These are phyloP conservation scores for Phytophthora colocasiae DNA, from an alignment of 352 stramenopile species.

Conservation along the genomic window DNA sequence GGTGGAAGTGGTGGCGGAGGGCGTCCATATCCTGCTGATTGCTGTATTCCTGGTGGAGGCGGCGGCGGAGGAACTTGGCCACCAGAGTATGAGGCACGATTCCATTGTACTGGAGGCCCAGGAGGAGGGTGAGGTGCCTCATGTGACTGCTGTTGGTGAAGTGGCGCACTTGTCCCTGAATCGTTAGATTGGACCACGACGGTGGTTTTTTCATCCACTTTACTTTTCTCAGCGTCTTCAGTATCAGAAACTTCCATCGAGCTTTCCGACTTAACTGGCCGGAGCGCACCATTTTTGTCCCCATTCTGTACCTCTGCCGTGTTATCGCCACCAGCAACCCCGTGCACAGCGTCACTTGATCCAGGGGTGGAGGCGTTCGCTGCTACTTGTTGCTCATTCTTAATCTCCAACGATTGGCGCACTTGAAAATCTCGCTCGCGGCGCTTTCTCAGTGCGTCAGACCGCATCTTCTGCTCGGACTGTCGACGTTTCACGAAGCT, in stretches of 20 bases:
- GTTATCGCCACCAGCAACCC: constrained; percentile 13
- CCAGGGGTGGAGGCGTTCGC: constrained; percentile 12
- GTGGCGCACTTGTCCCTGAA: neutral
- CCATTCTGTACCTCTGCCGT: constrained; percentile 28
- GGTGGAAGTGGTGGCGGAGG: constrained; percentile 31
- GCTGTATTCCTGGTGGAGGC: constrained; percentile 26
- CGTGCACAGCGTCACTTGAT: constrained; percentile 21
- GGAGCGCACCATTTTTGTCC: constrained; percentile 18
- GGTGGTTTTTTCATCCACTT: neutral
- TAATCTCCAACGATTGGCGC: constrained; percentile 63
- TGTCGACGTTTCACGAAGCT: constrained; percentile 82
- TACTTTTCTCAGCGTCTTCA: constrained; percentile 36
- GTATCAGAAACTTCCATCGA: constrained; percentile 79
- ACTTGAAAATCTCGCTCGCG: constrained; percentile 81
- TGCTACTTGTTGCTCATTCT: constrained; percentile 36
- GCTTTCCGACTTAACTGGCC: constrained; percentile 53
- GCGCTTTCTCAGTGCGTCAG: constrained; percentile 73
- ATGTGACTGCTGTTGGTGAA: constrained; percentile 22
- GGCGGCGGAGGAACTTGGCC: constrained; percentile 21
- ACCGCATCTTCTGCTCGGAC: constrained; percentile 80
- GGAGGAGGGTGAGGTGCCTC: constrained; percentile 6
- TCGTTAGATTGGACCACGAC: constrained; percentile 6
- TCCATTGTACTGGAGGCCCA: constrained; percentile 28
- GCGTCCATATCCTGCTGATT: constrained; percentile 27
- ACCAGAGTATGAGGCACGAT: constrained; percentile 15